A percentile compares a stretch with the other conserved stretches of the same genome.
Evolutionary conservation across 768 basidiomycete genomes (phyloP).

Genomic region (Candolleomyces aberdarensis): DNA sequence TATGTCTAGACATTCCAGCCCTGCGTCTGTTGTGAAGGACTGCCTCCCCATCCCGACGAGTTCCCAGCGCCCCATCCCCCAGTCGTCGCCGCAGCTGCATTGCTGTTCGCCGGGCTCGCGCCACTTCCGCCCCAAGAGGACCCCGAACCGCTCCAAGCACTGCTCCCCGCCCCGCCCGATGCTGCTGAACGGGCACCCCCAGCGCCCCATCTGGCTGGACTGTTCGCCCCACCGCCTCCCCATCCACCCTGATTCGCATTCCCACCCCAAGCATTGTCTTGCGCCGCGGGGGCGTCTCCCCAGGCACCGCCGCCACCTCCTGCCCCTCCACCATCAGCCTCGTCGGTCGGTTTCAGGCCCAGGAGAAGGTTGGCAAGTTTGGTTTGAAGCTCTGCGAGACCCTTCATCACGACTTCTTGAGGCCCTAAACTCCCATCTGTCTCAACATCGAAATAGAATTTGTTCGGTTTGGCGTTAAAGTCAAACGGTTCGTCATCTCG

Average conservation of each 20-base stretch:
- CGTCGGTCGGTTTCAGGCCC: constrained; percentile 51
- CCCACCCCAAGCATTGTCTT: constrained; percentile 21
- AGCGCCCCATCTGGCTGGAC: constrained; percentile 2
- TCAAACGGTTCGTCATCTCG: constrained; percentile 85
- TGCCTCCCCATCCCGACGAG: constrained; percentile 43
- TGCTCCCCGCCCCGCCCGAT: constrained; percentile 4
- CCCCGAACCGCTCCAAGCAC: constrained; percentile 19
- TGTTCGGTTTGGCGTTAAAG: constrained; percentile 80
- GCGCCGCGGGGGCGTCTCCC: constrained; percentile 16
- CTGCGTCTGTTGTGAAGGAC: constrained; percentile 41
- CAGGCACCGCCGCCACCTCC: neutral
- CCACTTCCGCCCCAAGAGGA: constrained; percentile 26
- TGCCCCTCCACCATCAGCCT: neutral
- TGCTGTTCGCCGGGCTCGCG: constrained; percentile 23
- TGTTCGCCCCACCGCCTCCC: constrained; percentile 9
- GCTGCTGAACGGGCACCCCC: constrained; percentile 9
- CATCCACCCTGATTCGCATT: constrained; percentile 15
- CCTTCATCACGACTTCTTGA: constrained; percentile 88
- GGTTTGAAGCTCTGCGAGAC: constrained; percentile 72
- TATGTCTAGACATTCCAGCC: constrained; percentile 48
- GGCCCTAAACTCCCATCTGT: constrained; percentile 88
- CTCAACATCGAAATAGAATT: constrained; percentile 95
- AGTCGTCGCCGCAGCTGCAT: constrained; percentile 4
- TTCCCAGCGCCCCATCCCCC: constrained; percentile 18
- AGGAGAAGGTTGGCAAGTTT: constrained; percentile 80